Percentiles rank a stretch among this genome's conserved stretches.
These are phyloP conservation scores for Leccinum variicolor DNA, from an alignment of 768 basidiomycete genomes.

Conservation along the genomic window DNA sequence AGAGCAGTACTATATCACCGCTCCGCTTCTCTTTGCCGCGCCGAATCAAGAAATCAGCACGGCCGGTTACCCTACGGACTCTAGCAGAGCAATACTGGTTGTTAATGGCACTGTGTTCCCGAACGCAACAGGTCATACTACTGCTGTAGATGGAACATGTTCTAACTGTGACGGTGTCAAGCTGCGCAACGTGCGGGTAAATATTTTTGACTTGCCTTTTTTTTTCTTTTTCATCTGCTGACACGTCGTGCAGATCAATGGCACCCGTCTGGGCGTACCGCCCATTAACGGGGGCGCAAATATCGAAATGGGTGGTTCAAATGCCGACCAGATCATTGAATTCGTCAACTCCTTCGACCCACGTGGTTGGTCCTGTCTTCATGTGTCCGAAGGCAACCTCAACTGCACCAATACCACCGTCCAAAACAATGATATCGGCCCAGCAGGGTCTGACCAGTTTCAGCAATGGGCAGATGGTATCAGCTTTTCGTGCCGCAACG, in stretches of 20 bases:
- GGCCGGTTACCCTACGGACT: slow-evolving; percentile 65
- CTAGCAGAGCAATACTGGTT: slow-evolving; percentile 63
- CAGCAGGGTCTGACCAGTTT: slow-evolving; percentile 62
- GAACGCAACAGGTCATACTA: slow-evolving; percentile 66
- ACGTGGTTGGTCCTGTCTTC: slow-evolving; percentile 80
- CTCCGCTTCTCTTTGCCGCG: slow-evolving; percentile 63
- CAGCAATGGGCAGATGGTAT: slow-evolving; percentile 84
- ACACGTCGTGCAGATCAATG: slow-evolving; percentile 55
- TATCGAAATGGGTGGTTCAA: slow-evolving; percentile 82
- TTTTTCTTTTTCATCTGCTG: neutral
- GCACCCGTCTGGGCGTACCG: slow-evolving; percentile 54
- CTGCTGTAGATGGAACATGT: slow-evolving; percentile 69
- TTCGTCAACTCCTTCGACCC: slow-evolving; percentile 75
- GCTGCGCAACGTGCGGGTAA: slow-evolving; percentile 71
- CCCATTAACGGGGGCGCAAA: slow-evolving; percentile 66
- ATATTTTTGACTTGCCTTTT: neutral
- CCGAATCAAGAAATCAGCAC: slow-evolving; percentile 82
- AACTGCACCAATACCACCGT: slow-evolving; percentile 62
- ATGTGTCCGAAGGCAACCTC: slow-evolving; percentile 64
- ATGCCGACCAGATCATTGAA: slow-evolving; percentile 70
- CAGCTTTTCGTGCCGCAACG: slow-evolving; percentile 64
- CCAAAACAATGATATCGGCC: slow-evolving; percentile 83
- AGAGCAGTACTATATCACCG: slow-evolving; percentile 58
- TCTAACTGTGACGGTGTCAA: slow-evolving; percentile 53
- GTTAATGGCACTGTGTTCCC: slow-evolving; percentile 57